Percentiles rank a stretch among this genome's conserved stretches.
These are phyloP conservation scores for Macrophomina tecta DNA, from an alignment of 2,329 filamentous ascomycete species.

Conservation along the genomic window DNA sequence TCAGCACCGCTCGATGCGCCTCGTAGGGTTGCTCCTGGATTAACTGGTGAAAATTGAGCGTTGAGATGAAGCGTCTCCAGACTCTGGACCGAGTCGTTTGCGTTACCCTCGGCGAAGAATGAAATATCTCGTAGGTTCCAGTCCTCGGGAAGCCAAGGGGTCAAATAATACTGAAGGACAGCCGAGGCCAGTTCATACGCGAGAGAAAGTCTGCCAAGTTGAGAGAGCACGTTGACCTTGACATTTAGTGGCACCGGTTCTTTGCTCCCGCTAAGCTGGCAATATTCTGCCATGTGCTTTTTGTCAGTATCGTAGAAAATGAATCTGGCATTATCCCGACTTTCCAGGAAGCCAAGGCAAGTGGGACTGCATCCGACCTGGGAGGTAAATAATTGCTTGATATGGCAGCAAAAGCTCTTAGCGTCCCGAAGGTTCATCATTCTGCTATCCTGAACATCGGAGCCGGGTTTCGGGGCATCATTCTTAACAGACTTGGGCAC, in stretches of 20 bases:
- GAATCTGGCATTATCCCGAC: conserved; percentile 33
- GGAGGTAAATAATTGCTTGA: conserved; percentile 31
- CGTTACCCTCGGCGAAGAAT: conserved; percentile 30
- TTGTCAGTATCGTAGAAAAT: conserved; percentile 33
- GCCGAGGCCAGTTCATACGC: conserved; percentile 33
- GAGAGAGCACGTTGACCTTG: conserved; percentile 26
- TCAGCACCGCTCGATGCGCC: not conserved
- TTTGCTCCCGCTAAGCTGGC: not conserved
- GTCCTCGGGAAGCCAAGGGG: conserved; percentile 34
- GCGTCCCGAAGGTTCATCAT: conserved; percentile 35
- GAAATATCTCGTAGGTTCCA: conserved; percentile 34
- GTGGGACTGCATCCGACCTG: not conserved
- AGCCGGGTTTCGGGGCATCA: not conserved
- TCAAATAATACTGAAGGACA: conserved; percentile 34
- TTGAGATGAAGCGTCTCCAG: conserved; percentile 35
- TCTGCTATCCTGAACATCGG: not conserved
- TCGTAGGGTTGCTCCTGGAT: not conserved
- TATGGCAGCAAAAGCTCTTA: conserved; percentile 36
- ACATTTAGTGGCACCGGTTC: not conserved
- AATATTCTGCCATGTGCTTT: not conserved
- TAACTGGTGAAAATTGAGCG: conserved; percentile 12
- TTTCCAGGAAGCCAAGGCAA: conserved; percentile 35
- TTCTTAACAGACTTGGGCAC: not conserved
- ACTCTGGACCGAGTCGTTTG: conserved; percentile 10
- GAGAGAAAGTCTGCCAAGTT: conserved; percentile 33